Evolutionary conservation across 2,329 filamentous ascomycete genomes (phyloP).

Genomic region (Epichloe gansuensis): DNA sequence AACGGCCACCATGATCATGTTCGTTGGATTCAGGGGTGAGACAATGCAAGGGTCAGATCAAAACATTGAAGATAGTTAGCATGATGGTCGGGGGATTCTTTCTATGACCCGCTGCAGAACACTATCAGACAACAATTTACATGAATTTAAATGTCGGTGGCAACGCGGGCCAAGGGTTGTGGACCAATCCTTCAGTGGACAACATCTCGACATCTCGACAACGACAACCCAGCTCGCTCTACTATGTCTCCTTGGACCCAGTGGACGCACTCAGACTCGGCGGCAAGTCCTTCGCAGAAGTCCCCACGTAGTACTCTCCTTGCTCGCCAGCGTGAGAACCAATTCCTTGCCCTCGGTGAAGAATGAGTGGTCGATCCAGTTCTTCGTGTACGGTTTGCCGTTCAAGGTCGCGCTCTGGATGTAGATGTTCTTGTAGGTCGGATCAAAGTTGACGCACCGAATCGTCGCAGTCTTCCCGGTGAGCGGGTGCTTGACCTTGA

Average conservation of each 20-base stretch:
- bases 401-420: constrained; percentile 54
- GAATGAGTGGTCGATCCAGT: constrained; percentile 58
- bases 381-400: constrained; percentile 47
- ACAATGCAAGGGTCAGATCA: too few relatives aligned
- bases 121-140: too few relatives aligned
- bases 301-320: constrained; percentile 52
- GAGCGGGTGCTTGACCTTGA: constrained; percentile 43
- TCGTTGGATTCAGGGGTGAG: too few relatives aligned
- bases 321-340: constrained; percentile 46
- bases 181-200: too few relatives aligned
- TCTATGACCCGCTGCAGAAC: too few relatives aligned
- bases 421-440: constrained; percentile 44
- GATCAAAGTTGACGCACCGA: constrained; percentile 49
- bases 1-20: too few relatives aligned
- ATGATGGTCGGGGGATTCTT: too few relatives aligned
- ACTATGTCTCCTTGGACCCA: constrained; percentile 6
- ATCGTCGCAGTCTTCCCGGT: constrained; percentile 50
- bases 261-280: constrained; percentile 39
- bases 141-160: too few relatives aligned
- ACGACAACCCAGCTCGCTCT: too few relatives aligned
- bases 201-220: too few relatives aligned
- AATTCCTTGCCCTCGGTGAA: constrained; percentile 53
- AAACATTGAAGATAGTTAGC: too few relatives aligned
- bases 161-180: too few relatives aligned
- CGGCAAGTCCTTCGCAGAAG: constrained; percentile 43